Evolutionary conservation across 352 stramenopile genomes (phyloP), one percentile per base, ranked within the genome.

Genomic region (Pythium rhizo-oryzae): DNA sequence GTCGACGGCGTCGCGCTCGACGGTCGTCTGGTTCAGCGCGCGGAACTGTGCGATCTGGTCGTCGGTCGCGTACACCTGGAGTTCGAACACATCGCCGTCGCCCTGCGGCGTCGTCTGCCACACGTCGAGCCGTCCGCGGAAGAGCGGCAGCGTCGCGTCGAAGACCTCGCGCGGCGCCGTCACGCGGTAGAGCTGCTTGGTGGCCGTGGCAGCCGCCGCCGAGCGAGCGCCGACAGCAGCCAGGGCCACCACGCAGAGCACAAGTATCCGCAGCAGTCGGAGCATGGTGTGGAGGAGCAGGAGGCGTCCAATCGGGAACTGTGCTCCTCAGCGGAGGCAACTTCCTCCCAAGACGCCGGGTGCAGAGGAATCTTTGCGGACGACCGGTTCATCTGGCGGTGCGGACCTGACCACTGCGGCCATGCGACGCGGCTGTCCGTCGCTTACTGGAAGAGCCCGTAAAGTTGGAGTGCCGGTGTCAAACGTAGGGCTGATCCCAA

Each of bases 141-240:
- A 73, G 8, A n/a, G 39, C 6, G 25, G 5, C 21, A 66, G 24
- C 8, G 62, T 60, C 7, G 47, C 46, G 28, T 74, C 67, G 23
- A 70, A 65, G 8, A 72, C 60, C 0, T 37, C 8, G 63, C 75
- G 73, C 41, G 72, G 59, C 2, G 71, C 52, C 7, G 67, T 78
- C 16, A 78, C 63, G 59, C 75, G 72, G 63, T 55, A 76, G 43
- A 72, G 72, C 25, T 78, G 72, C 67, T 78, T 75, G 28, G 50
- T 33, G 28, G n/a, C n/a, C n/a, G n/a, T n/a, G n/a, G n/a, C n/a
- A n/a, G n/a, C n/a, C n/a, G n/a, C n/a, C n/a, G n/a, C n/a, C n/a
- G n/a, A n/a, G n/a, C n/a, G n/a, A n/a, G n/a, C n/a, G n/a, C n/a
- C n/a, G n/a, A n/a, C n/a, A n/a, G n/a, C n/a, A n/a, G n/a, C 28